These are phyloP conservation scores for Wickerhamiella spandovensis DNA, from an alignment of 805 yeast genomes.

Conservation along the genomic window DNA sequence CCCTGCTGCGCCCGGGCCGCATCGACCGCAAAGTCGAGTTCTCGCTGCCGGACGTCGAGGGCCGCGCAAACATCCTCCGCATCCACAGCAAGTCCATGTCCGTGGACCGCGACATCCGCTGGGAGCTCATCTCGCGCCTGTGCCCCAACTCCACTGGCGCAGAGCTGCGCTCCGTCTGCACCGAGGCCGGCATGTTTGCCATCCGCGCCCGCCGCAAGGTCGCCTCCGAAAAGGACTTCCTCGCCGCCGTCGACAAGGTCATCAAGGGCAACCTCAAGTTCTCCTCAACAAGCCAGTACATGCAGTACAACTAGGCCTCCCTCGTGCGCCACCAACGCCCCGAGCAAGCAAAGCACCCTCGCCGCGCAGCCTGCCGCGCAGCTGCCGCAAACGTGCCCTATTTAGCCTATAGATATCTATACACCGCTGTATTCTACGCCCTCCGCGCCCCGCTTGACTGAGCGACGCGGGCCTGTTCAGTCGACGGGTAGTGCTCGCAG, in stretches of 20 bases:
- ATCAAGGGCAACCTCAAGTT: constrained; percentile 97
- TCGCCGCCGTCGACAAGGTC: constrained; percentile 96
- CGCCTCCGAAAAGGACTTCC: constrained; percentile 94
- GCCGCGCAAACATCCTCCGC: constrained; percentile 93
- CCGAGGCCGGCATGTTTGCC: constrained; percentile 99
- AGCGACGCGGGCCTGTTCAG: too few species aligned
- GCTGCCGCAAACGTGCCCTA: too few species aligned
- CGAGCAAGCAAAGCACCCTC: too few species aligned
- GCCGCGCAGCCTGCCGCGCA: too few species aligned
- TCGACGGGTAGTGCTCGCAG: too few species aligned
- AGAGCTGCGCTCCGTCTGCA: constrained; percentile 93
- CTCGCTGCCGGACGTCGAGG: constrained; percentile 91
- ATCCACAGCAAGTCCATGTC: constrained; percentile 97
- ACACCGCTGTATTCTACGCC: too few species aligned
- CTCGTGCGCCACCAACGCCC: too few species aligned
- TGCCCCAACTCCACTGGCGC: constrained; percentile 99
- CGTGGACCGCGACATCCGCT: constrained; percentile 91
- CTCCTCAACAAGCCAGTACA: constrained; percentile 91
- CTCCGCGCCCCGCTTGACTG: too few species aligned
- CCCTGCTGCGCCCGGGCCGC: constrained; percentile 94
- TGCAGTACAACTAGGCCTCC: constrained; percentile 77
- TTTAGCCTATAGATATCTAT: too few species aligned
- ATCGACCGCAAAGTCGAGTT: constrained; percentile 98
- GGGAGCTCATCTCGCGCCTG: constrained; percentile 95
- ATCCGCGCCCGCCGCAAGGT: constrained; percentile 96